Percentiles rank a stretch among this genome's conserved stretches.
Conservation (phyloP, 345 rosid species). For the Aquilaria yunnanensis region DNA sequence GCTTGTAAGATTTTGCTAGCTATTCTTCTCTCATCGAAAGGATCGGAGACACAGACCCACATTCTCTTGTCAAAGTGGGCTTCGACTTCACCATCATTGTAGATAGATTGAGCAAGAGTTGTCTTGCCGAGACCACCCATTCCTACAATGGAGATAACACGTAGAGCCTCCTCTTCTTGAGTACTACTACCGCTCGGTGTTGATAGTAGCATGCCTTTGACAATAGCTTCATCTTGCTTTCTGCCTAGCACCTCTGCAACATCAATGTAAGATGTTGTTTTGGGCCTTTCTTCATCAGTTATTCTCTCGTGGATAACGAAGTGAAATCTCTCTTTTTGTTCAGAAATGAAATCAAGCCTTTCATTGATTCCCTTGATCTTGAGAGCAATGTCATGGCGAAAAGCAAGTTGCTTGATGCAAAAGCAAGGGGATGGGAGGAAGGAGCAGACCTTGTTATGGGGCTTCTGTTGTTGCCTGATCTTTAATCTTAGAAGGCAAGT, state of each 20-base stretch:
- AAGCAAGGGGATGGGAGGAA: too few relatives aligned
- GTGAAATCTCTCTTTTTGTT: background rate
- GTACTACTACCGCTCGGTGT: background rate
- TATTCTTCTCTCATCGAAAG: constrained; percentile 10
- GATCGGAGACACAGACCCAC: constrained; percentile 19
- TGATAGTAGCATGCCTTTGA: constrained; percentile 6
- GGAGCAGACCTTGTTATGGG: too few relatives aligned
- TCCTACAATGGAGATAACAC: constrained; percentile 10
- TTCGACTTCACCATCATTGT: background rate
- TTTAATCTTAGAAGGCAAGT: background rate
- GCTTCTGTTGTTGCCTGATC: background rate
- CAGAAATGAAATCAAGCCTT: background rate
- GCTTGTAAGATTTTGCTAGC: constrained; percentile 15
- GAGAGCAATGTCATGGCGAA: too few relatives aligned
- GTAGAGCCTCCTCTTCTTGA: background rate
- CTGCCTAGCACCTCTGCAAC: constrained; percentile 10
- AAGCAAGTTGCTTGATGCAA: too few relatives aligned
- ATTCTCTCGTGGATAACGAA: too few relatives aligned
- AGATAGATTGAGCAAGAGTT: constrained; percentile 12
- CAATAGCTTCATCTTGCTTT: background rate
- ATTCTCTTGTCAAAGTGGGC: constrained; percentile 7
- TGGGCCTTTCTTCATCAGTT: background rate
- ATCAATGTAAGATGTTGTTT: background rate
- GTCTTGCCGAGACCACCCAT: constrained; percentile 24
- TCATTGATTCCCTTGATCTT: background rate